phyloP scores from a whole-genome alignment of 208 protist species.

The Trypanosoma cruzi region DNA sequence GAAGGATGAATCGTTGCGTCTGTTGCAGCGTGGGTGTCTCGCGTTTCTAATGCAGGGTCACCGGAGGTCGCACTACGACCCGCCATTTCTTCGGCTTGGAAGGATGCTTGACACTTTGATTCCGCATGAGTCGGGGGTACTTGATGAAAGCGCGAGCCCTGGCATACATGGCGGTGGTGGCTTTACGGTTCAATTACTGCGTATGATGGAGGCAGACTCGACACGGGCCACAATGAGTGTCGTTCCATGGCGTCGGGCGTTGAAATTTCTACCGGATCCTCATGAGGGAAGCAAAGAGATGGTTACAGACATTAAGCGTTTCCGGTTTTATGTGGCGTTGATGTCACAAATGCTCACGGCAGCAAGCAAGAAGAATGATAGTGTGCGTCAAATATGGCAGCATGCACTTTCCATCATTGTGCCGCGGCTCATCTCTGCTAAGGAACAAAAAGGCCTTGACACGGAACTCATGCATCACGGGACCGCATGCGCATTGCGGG shows the following conservation, averaged over 20 bases:
- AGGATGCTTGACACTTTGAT: conserved; percentile 22
- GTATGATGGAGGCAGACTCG: conserved; percentile 5
- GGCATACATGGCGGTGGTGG: neutral
- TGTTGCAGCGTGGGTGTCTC: conserved; percentile 30
- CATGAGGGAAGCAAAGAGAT: neutral
- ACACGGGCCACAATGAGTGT: neutral
- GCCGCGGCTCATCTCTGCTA: neutral
- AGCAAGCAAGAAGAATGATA: conserved; percentile 7
- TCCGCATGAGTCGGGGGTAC: neutral
- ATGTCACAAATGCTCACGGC: conserved; percentile 10
- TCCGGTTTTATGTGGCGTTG: conserved; percentile 14
- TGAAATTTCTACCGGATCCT: conserved; percentile 23
- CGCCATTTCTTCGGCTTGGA: conserved; percentile 35
- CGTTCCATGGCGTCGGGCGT: conserved; percentile 31
- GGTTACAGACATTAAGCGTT: neutral
- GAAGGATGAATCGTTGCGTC: neutral
- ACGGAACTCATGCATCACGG: neutral
- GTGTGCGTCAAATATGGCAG: conserved; percentile 22
- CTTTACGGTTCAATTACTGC: conserved; percentile 11
- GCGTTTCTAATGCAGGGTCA: conserved; percentile 26
- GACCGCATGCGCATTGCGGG: conserved; percentile 5
- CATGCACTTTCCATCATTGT: conserved; percentile 9
- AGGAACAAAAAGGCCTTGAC: neutral
- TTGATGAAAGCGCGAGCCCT: neutral
- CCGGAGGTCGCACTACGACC: conserved; percentile 31